Evolutionary conservation across 495 filamentous ascomycete genomes (phyloP).

Genomic region (Choiromyces venosus): DNA sequence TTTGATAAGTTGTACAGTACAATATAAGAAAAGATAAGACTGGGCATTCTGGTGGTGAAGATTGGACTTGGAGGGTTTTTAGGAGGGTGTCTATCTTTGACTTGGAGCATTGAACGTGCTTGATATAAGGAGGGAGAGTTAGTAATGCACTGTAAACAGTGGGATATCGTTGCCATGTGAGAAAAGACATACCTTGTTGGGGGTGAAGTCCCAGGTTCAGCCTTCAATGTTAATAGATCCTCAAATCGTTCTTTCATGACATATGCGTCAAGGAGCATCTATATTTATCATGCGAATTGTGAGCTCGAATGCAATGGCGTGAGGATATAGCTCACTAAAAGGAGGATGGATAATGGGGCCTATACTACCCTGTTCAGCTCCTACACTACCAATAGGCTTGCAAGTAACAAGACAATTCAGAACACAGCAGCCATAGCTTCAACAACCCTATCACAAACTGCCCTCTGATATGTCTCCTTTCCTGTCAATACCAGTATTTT

Average conservation of each 20-base stretch:
- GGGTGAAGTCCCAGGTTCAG: slow-evolving; percentile 33
- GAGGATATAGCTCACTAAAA: background rate
- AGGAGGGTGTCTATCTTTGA: slow-evolving; percentile 83
- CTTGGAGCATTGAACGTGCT: slow-evolving; percentile 80
- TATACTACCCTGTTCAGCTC: slow-evolving; percentile 65
- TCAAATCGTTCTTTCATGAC: slow-evolving; percentile 77
- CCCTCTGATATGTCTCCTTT: slow-evolving; percentile 88
- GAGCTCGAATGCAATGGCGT: background rate
- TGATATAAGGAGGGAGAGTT: slow-evolving; percentile 57
- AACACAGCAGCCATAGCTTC: slow-evolving; percentile 72
- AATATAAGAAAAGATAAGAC: too few relatives aligned
- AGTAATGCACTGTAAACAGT: background rate
- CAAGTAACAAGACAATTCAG: slow-evolving; percentile 80
- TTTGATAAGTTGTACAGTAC: too few relatives aligned
- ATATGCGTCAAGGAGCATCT: slow-evolving; percentile 91
- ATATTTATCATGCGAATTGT: slow-evolving; percentile 13
- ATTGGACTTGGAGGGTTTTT: slow-evolving; percentile 92
- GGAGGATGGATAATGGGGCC: slow-evolving; percentile 44
- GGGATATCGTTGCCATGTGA: slow-evolving; percentile 40
- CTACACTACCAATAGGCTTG: slow-evolving; percentile 82
- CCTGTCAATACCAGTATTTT: slow-evolving; percentile 73
- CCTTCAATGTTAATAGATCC: slow-evolving; percentile 58
- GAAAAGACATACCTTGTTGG: slow-evolving; percentile 41
- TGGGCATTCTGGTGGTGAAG: slow-evolving; percentile 83
- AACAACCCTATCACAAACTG: slow-evolving; percentile 90